These are phyloP conservation scores for Pterocarpus santalinus DNA, from an alignment of 306 rosid species.

Conservation along the genomic window DNA sequence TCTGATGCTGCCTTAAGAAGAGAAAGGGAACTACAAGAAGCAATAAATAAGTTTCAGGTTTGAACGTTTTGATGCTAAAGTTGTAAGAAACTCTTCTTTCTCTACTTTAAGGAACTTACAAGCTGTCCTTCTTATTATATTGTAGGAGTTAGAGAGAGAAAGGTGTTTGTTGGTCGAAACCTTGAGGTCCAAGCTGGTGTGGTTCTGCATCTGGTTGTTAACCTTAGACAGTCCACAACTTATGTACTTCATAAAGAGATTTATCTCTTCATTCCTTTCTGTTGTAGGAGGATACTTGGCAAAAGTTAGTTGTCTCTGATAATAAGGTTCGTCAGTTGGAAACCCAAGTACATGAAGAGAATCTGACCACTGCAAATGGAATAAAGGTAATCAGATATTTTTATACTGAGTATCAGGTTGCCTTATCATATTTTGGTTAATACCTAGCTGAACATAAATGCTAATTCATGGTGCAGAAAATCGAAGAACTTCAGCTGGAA, in stretches of 20 bases:
- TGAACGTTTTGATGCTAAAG: slow-evolving; percentile 40
- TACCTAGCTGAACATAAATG: slow-evolving; percentile 41
- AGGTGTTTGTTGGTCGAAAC: slow-evolving; percentile 70
- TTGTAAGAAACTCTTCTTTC: slow-evolving; percentile 21
- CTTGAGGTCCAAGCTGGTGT: slow-evolving; percentile 90
- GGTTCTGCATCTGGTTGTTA: slow-evolving; percentile 38
- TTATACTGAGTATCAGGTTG: slow-evolving; percentile 17
- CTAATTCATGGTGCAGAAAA: slow-evolving; percentile 67
- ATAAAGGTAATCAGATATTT: slow-evolving; percentile 59
- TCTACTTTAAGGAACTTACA: slow-evolving; percentile 37
- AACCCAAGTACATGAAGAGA: slow-evolving; percentile 73
- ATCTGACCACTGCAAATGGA: slow-evolving; percentile 64
- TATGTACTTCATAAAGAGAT: slow-evolving; percentile 12
- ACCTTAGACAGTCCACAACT: neutral
- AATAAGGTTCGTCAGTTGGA: slow-evolving; percentile 88
- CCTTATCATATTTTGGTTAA: slow-evolving; percentile 38
- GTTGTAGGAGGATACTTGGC: slow-evolving; percentile 85
- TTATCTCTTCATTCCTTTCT: slow-evolving; percentile 47
- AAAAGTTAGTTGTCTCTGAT: slow-evolving; percentile 82
- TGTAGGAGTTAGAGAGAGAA: slow-evolving; percentile 87
- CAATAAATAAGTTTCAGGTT: slow-evolving; percentile 65
- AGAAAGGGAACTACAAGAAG: slow-evolving; percentile 66
- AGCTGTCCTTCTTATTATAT: slow-evolving; percentile 38
- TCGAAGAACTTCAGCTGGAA: slow-evolving; percentile 79
- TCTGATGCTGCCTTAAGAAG: slow-evolving; percentile 72